Percentiles rank a stretch among this genome's conserved stretches.
phyloP scores from a whole-genome alignment of 2,329 filamentous ascomycete genomes.

The Fusarium poae region DNA sequence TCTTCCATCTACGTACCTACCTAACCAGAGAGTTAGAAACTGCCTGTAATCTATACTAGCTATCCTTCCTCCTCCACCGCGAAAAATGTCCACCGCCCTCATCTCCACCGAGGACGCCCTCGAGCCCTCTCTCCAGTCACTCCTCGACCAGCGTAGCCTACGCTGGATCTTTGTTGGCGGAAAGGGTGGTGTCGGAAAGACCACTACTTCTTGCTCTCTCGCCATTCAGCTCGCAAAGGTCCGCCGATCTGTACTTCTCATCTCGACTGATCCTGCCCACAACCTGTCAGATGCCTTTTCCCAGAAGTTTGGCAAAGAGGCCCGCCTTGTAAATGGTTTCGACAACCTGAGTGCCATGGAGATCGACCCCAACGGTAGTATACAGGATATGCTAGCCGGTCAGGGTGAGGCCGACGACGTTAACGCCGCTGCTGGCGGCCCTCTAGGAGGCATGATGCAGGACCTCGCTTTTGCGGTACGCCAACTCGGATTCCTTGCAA shows the following conservation, averaged over 20 bases:
- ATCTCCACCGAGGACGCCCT: conserved; percentile 75
- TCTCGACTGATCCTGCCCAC: conserved; percentile 98
- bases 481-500: conserved; percentile 28
- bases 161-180: conserved; percentile 99
- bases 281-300: conserved; percentile 98
- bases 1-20: neutral
- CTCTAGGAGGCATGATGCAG: conserved; percentile 96
- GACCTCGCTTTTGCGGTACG: conserved; percentile 93
- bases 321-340: conserved; percentile 90
- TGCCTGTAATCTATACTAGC: neutral
- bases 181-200: conserved; percentile 98
- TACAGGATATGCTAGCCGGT: conserved; percentile 90
- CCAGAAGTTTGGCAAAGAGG: conserved; percentile 99
- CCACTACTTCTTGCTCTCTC: conserved; percentile 98
- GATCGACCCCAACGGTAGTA: conserved; percentile 97
- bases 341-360: conserved; percentile 98
- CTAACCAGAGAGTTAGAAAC: neutral
- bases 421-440: conserved; percentile 76
- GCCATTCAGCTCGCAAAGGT: conserved; percentile 97
- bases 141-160: conserved; percentile 93
- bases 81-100: conserved; percentile 57
- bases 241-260: conserved; percentile 94
- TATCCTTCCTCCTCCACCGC: neutral
- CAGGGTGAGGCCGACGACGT: conserved; percentile 75
- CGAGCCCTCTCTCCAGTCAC: conserved; percentile 92